phyloP scores from a whole-genome alignment of 2,329 filamentous ascomycete genomes.

The Ustilaginoidea virens region DNA sequence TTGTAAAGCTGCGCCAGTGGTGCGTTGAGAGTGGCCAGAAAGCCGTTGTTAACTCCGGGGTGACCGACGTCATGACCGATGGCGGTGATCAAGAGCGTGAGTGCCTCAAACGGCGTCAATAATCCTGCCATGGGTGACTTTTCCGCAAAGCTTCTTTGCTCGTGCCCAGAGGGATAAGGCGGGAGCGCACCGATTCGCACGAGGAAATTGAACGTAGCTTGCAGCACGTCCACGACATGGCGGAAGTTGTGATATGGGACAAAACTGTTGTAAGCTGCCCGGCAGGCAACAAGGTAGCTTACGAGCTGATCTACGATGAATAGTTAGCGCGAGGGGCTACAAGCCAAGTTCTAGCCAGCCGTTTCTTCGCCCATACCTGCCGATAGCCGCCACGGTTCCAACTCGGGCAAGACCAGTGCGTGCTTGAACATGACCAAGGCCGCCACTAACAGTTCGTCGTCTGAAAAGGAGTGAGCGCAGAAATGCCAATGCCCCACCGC shows the following conservation, averaged over 20 bases:
- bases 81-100: slow-evolving; percentile 85
- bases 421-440: slow-evolving; percentile 84
- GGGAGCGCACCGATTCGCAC: slow-evolving; percentile 64
- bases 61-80: slow-evolving; percentile 97
- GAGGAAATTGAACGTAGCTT: slow-evolving; percentile 84
- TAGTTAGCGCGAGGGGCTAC: no score
- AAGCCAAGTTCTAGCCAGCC: no score
- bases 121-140: slow-evolving; percentile 57
- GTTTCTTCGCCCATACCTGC: slow-evolving; percentile 54
- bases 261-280: slow-evolving; percentile 89
- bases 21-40: slow-evolving; percentile 80
- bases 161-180: slow-evolving; percentile 37
- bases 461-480: slow-evolving; percentile 73
- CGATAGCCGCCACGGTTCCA: slow-evolving; percentile 67
- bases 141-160: slow-evolving; percentile 14
- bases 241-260: slow-evolving; percentile 98
- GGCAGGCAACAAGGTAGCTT: slow-evolving; percentile 73
- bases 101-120: slow-evolving; percentile 71
- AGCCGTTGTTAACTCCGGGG: slow-evolving; percentile 95
- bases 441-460: slow-evolving; percentile 79
- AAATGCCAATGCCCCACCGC: slow-evolving; percentile 74
- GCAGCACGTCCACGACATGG: slow-evolving; percentile 89
- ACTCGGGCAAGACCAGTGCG: slow-evolving; percentile 64
- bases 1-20: slow-evolving; percentile 93
- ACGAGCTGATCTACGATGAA: slow-evolving; percentile 78